Base-by-base conservation (phyloP, 768 basidiomycete species). In the Fistulinella prunicolor region DNA sequence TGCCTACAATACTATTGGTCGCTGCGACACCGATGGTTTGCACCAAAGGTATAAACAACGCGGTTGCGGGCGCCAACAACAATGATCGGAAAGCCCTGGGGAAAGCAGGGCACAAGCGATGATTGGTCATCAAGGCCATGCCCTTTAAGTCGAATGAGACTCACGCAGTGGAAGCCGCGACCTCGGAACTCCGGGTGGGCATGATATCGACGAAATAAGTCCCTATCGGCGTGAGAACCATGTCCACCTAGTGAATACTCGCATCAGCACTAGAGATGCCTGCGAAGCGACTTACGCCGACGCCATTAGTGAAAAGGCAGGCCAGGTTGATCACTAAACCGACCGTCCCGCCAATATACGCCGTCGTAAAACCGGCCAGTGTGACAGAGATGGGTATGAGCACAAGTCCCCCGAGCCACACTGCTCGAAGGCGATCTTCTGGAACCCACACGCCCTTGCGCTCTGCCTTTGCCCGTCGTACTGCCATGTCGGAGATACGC, bases 351-450 rank as follows among this genome's bases (percentile, higher is more conserved):
- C 66, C 65, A 5, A 86, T 66, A 57, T 73, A 83, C 28, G 70
- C 58, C 16, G 74, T 80, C 16, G 75, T 57, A 3, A 85, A 51
- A 1, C 84, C 83, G 0, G 70, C 73, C 0, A 66, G 42, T 0
- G 79, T 58, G 2, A 82, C 61, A 1, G 83, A 78, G 1, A 82
- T 23, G 0, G 85, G 86, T 4, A 77, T 68, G 24, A 85, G 65
- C 14, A 78, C 26, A 0, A 72, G 63, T 4, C 72, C 73, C 9
- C 79, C 78, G 8, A 71, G 55, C 28, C 80, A 59, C 3, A 76
- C 68, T 2, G 73, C 82, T 1, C 80, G 74, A 22, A 87, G 71
- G 5, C 86, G 77, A 53, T 86, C 86, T 62, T 89, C 85, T 0
- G 85, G 85, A 36, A 79, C 75, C 82, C 81, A 85, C 1, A 69